These are phyloP conservation scores for Arabidopsis arenosa DNA, from an alignment of 345 rosid species.

Conservation along the genomic window DNA sequence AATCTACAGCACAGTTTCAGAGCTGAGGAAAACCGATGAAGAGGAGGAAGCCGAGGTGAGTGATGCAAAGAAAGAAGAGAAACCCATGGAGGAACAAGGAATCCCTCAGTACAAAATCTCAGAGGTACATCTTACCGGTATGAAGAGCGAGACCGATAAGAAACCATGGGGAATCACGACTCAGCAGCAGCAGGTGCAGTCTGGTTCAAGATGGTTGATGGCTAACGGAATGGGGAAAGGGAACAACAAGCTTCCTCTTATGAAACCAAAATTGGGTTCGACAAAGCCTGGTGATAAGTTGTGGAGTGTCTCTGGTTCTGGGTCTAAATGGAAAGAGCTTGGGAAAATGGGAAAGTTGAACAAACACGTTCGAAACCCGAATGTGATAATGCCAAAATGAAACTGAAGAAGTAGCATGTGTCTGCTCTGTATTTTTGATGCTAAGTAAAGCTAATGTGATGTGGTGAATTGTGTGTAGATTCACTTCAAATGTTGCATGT, in stretches of 20 bases:
- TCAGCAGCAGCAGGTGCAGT: constrained; percentile 89
- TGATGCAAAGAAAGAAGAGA: constrained; percentile 53
- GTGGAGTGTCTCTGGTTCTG: constrained; percentile 87
- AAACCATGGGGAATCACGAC: constrained; percentile 69
- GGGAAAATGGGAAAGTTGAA: constrained; percentile 52
- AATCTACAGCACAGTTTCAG: constrained; percentile 72
- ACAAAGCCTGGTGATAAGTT: constrained; percentile 68
- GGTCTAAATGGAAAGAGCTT: constrained; percentile 67
- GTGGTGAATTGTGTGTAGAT: constrained; percentile 11
- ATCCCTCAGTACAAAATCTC: constrained; percentile 69
- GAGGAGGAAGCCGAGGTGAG: constrained; percentile 51
- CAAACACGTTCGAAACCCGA: constrained; percentile 64
- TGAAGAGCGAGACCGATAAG: constrained; percentile 64
- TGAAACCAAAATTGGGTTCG: constrained; percentile 59
- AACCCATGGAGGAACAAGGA: constrained; percentile 54
- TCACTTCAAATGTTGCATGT: constrained; percentile 22
- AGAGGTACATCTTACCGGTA: constrained; percentile 86
- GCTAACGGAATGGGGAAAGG: constrained; percentile 97
- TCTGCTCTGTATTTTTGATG: constrained; percentile 15
- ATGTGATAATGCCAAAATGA: constrained; percentile 51
- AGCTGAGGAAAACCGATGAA: constrained; percentile 53
- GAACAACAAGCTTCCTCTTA: constrained; percentile 56
- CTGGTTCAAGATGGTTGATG: constrained; percentile 92
- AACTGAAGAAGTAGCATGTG: constrained; percentile 1
- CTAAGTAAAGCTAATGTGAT: constrained; percentile 22